Base-by-base conservation (phyloP, 2,329 filamentous ascomycete genomes). In the Neopestalotiopsis rosae region DNA sequence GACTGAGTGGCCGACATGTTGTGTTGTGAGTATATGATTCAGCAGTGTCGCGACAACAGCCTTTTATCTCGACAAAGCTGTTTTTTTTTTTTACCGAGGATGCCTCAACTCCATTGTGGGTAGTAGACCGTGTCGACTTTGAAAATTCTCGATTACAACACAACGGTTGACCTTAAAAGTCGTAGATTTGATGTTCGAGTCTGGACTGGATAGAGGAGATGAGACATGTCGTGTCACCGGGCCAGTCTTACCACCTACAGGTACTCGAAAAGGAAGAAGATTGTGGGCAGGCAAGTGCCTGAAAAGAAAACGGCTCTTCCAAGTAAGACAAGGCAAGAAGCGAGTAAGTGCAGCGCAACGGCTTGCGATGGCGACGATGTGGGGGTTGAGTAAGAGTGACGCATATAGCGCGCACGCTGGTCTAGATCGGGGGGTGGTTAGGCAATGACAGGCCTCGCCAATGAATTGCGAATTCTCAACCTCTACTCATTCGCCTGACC, bases 51-150 rank as follows among this genome's bases (percentile, higher is more conserved):
- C 52, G 40, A 58, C 64, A 62, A n/a, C 56, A 28, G 24, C 24
- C 24, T 28, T 32, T 61, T 45, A 10, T 61, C n/a, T 57, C 40
- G 49, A 57, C 17, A 13, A 30, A 57, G 20, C 13, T 34, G 45
- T 32, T 24, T 34, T 30, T 32, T 32, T 24, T 34, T 30, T 32
- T 24, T 30, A 34, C 57, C 63, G n/a, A 24, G 32, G 14, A 12
- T 42, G 24, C 28, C 63, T n/a, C 49, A 66, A 66, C 63, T 66
- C 63, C 63, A 66, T 66, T 32, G 12, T 57, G 49, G 28, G 32
- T 10, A 59, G 28, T 28, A 28, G 17, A 2, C 57, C 34, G 32
- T 3, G n/a, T 62, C 28, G 34, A 17, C 17, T 34, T 28, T 28
- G 24, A 10, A 38, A 34, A 9, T 7, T 62, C 40, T 12, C 59